Percentiles rank a stretch among this genome's conserved stretches.
Conservation (phyloP, 192 early-diverging fungal genomes). For the Cladochytrium replicatum region DNA sequence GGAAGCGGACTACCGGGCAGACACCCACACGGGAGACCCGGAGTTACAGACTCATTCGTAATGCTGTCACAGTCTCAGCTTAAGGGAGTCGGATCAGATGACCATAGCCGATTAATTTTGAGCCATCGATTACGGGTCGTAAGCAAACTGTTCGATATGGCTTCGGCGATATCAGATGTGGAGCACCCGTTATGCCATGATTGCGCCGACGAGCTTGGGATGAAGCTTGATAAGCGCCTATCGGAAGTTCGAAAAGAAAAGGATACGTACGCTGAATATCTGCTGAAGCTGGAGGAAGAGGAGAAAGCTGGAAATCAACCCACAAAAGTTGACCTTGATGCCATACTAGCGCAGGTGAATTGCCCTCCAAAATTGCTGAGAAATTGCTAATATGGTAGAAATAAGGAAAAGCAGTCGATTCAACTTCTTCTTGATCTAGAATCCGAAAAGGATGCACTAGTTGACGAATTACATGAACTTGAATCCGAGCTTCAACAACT, state of each 20-base stretch:
- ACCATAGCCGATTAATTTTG: not conserved
- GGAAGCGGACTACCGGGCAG: not conserved
- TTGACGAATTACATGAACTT: not conserved
- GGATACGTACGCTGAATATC: conserved; percentile 66
- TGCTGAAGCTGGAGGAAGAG: conserved; percentile 18
- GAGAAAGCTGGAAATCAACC: too few species aligned
- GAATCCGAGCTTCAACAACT: conserved; percentile 18
- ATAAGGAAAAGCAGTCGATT: conserved; percentile 1
- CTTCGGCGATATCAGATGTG: conserved; percentile 62
- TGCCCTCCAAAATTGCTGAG: not conserved
- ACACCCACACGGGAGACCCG: not conserved
- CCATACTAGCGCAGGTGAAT: not conserved
- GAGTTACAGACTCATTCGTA: conserved; percentile 9
- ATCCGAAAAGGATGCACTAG: not conserved
- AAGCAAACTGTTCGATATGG: conserved; percentile 63
- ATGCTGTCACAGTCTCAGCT: conserved; percentile 35
- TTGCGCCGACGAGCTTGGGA: conserved; percentile 71
- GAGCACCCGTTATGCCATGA: conserved; percentile 84
- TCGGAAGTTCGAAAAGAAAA: conserved; percentile 59
- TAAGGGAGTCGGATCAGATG: conserved; percentile 23
- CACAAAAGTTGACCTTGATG: too few species aligned
- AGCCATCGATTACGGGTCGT: conserved; percentile 9
- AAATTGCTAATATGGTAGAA: not conserved
- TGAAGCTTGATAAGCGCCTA: conserved; percentile 58
- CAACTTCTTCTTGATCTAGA: conserved; percentile 2